Evolutionary conservation across 768 basidiomycete species (phyloP), one percentile per base, ranked within the genome.

Genomic region (Termitomyces sp.): DNA sequence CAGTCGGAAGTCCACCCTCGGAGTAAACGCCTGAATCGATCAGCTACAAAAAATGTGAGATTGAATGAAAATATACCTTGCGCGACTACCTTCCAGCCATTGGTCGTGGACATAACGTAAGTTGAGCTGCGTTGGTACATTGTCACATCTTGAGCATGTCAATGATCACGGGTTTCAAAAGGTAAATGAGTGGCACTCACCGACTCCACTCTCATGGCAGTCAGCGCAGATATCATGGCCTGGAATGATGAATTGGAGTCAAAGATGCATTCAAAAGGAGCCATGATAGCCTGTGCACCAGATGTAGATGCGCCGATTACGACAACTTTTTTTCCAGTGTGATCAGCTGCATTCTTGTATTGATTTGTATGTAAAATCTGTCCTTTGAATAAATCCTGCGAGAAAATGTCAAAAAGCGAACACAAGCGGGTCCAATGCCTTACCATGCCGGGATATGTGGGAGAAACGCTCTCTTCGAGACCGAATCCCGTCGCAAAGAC

Each of bases 271-370:
- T 20, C 3, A 20, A 42, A 20, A 12, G 12, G 42, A 20, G 12
- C 4, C 6, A 42, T n/a, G 8, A 42, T 20, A 42, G n/a, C n/a
- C 16, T 42, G 30, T 34, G 13, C 44, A 76, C 77, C 75, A 20
- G 86, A 86, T 12, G 86, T 87, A 54, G 83, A 83, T 15, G 87
- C 78, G 1, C 89, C 89, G 4, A 91, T 72, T 2, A 91, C 82
- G 4, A 85, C 76, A 0, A 89, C 87, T 65, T 85, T 91, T 73
- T 90, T 90, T 15, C 87, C 89, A 1, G 67, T 47, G 63, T 85
- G 84, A 42, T 84, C 83, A 12, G 73, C 70, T 0, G 85, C 85
- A n/a, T 68, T 73, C 42, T 78, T 76, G 68, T 89, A 83, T 30
- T 77, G 66, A 6, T 69, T 75, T 0, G 87, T 88, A 67, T 91